phyloP scores from a whole-genome alignment of 2,329 filamentous ascomycete genomes.

The Raffaelea arxii region DNA sequence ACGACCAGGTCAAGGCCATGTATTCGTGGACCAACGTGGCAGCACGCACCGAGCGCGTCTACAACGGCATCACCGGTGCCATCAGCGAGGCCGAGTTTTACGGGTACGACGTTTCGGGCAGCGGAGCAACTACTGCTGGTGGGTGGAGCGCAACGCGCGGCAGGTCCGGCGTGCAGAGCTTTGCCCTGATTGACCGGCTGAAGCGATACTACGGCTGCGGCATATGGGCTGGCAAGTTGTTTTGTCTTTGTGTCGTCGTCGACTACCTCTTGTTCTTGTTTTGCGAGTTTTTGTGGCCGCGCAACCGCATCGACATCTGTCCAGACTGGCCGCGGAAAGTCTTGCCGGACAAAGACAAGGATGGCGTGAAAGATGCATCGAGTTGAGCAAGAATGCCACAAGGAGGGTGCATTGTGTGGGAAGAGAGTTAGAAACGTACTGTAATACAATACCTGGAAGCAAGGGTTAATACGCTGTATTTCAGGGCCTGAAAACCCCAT shows the following conservation, averaged over 20 bases:
- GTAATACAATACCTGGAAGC: too few species aligned
- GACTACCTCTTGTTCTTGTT: conserved; percentile 88
- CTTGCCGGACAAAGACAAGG: conserved; percentile 20
- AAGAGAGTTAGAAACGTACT: background rate
- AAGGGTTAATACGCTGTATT: too few species aligned
- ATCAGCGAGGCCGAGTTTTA: conserved; percentile 83
- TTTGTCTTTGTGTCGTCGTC: conserved; percentile 87
- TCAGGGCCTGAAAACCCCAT: too few species aligned
- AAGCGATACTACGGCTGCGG: conserved; percentile 98
- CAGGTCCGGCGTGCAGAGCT: conserved; percentile 64
- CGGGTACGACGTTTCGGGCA: conserved; percentile 57
- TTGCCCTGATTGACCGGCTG: conserved; percentile 85
- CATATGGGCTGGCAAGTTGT: conserved; percentile 96
- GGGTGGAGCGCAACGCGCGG: conserved; percentile 63
- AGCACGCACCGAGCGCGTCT: conserved; percentile 85
- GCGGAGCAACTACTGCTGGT: conserved; percentile 28
- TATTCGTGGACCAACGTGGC: conserved; percentile 98
- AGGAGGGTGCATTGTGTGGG: background rate
- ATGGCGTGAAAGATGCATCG: too few species aligned
- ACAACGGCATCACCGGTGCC: conserved; percentile 83
- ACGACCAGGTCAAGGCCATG: conserved; percentile 96
- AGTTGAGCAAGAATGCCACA: conserved; percentile 17
- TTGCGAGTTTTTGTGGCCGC: conserved; percentile 77
- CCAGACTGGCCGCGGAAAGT: conserved; percentile 83
- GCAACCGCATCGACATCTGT: conserved; percentile 79